phyloP scores from a whole-genome alignment of 78 protist species.

The Dictyostelium citrinum region DNA sequence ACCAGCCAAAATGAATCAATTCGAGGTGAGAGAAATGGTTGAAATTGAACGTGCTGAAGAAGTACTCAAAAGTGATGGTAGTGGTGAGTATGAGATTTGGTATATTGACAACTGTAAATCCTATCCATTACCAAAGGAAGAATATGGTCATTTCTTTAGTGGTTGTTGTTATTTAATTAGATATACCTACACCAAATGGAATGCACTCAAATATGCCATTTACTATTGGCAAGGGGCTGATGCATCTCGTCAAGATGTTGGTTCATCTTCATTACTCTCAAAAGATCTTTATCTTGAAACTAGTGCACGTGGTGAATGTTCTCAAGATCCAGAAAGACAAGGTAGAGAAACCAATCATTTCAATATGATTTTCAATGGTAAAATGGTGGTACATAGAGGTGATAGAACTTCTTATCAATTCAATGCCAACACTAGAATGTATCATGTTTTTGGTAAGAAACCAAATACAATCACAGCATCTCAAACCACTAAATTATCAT shows the following conservation, averaged over 20 bases:
- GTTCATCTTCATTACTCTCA: conserved; percentile 29
- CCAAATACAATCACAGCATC: background rate
- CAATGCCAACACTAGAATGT: conserved; percentile 2
- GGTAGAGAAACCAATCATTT: conserved; percentile 53
- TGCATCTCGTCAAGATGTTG: conserved; percentile 60
- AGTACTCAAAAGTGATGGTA: background rate
- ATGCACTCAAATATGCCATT: conserved; percentile 33
- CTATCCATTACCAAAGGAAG: conserved; percentile 33
- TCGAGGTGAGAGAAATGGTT: conserved; percentile 49
- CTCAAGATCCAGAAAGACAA: conserved; percentile 47
- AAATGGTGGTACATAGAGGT: conserved; percentile 52
- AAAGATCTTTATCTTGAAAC: conserved; percentile 61
- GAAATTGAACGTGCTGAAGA: conserved; percentile 49
- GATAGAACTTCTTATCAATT: background rate
- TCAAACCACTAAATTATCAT: background rate
- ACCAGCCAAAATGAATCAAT: conserved; percentile 28
- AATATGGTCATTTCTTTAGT: conserved; percentile 70
- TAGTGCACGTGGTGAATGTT: conserved; percentile 37
- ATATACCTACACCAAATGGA: conserved; percentile 71
- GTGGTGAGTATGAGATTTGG: conserved; percentile 56
- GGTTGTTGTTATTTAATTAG: conserved; percentile 38
- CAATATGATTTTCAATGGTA: conserved; percentile 24
- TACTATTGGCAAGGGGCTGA: conserved; percentile 64
- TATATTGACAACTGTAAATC: conserved; percentile 39
- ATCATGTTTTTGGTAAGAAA: conserved; percentile 24